phyloP scores from a whole-genome alignment of 179 eudicot genomes.

The Carnegiea gigantea region DNA sequence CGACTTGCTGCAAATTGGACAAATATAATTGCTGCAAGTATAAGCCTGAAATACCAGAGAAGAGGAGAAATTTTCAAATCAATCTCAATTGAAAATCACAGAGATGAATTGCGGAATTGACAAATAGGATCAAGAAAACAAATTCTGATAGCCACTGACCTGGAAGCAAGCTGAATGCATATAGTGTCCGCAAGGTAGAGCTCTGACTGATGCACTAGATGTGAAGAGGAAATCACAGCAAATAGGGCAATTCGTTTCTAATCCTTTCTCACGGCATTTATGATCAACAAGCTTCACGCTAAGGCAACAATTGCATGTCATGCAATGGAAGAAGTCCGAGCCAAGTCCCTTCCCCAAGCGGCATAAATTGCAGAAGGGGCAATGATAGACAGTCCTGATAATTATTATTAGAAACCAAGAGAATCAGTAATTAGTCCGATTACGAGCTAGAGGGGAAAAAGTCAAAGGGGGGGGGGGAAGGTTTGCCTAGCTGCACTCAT shows the following conservation, averaged over 20 bases:
- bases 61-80: conserved; percentile 2
- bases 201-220: conserved; percentile 85
- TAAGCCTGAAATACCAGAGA: conserved; percentile 60
- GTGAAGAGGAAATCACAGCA: conserved; percentile 97
- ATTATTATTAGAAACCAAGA: background rate
- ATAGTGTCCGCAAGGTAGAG: conserved; percentile 94
- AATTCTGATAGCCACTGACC: conserved; percentile 38
- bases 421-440: conserved; percentile 6
- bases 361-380: conserved; percentile 96
- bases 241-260: conserved; percentile 94
- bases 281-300: conserved; percentile 71
- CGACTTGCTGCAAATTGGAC: conserved; percentile 95
- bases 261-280: conserved; percentile 88
- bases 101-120: background rate
- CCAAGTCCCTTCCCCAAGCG: conserved; percentile 97
- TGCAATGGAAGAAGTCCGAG: conserved; percentile 88
- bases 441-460: background rate
- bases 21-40: conserved; percentile 81
- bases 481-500: background rate
- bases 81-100: background rate
- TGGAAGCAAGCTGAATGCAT: conserved; percentile 99
- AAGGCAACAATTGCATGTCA: conserved; percentile 91
- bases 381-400: conserved; percentile 90
- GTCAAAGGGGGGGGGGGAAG: background rate
- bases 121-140: background rate